These are phyloP conservation scores for Tetrahymena thermophila DNA, from an alignment of 73 alveolate species.

Conservation along the genomic window DNA sequence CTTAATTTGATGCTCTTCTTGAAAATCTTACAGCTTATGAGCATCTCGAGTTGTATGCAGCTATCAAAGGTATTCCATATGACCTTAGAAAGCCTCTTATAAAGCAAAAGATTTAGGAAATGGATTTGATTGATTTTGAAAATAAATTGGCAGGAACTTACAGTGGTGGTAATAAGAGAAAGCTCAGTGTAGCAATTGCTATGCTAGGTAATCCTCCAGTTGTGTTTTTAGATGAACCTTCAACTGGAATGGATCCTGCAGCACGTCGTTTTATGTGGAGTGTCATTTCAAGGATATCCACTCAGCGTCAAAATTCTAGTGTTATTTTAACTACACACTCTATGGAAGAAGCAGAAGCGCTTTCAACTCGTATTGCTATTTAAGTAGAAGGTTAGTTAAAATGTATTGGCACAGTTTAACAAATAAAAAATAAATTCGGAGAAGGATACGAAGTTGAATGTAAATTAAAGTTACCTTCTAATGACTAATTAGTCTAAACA, in stretches of 20 bases:
- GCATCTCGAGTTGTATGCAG: constrained; percentile 89
- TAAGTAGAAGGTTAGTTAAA: constrained; percentile 89
- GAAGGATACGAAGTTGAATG: constrained; percentile 87
- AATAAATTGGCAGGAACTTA: constrained; percentile 78
- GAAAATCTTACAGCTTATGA: constrained; percentile 91
- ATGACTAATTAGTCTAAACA: constrained; percentile 35
- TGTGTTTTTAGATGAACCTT: constrained; percentile 97
- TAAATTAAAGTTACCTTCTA: constrained; percentile 55
- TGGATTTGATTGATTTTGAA: constrained; percentile 77
- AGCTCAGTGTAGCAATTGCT: constrained; percentile 96
- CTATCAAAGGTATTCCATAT: constrained; percentile 85
- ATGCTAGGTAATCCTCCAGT: constrained; percentile 98
- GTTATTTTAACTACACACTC: constrained; percentile 92
- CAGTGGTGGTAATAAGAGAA: constrained; percentile 97
- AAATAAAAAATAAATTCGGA: constrained; percentile 87
- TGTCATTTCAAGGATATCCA: constrained; percentile 84
- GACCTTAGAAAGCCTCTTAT: constrained; percentile 56
- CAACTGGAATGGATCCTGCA: constrained; percentile 99
- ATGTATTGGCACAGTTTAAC: constrained; percentile 87
- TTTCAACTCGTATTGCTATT: constrained; percentile 84
- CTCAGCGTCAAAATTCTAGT: constrained; percentile 80
- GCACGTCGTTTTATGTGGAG: constrained; percentile 98
- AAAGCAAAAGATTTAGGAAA: constrained; percentile 72
- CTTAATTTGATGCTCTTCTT: constrained; percentile 93
- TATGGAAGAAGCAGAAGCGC: constrained; percentile 97